Conservation (phyloP, 306 rosid genomes). For the Corylus avellana region DNA sequence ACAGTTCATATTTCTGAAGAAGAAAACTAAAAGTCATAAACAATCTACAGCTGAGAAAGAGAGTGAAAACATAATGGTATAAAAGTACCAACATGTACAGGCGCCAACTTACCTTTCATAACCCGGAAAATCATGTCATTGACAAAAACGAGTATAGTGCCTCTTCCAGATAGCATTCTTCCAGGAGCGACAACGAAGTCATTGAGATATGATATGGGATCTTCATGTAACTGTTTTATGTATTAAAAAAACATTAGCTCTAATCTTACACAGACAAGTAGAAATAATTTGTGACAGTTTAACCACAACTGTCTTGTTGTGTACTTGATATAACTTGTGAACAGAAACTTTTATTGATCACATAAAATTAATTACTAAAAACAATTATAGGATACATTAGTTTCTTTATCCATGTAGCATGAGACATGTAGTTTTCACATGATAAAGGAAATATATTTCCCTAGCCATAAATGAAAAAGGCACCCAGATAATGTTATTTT, state of each 20-base stretch:
- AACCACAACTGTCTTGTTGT: background rate
- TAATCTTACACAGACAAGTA: background rate
- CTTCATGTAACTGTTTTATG: slow-evolving; percentile 62
- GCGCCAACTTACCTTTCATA: slow-evolving; percentile 57
- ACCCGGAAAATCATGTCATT: slow-evolving; percentile 70
- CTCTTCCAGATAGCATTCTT: slow-evolving; percentile 76
- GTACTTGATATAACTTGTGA: background rate
- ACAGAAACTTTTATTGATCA: background rate
- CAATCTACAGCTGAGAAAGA: too few relatives aligned
- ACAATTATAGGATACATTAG: background rate
- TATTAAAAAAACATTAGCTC: slow-evolving; percentile 18
- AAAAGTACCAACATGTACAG: background rate
- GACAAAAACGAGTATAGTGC: slow-evolving; percentile 63
- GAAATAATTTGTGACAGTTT: background rate
- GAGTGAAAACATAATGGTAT: too few relatives aligned
- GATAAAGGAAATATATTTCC: background rate
- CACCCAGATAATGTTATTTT: background rate
- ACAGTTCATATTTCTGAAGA: too few relatives aligned
- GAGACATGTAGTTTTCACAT: background rate
- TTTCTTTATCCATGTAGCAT: background rate
- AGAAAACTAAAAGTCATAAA: too few relatives aligned
- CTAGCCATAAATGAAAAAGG: background rate
- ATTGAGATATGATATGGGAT: slow-evolving; percentile 57
- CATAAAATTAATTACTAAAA: background rate
- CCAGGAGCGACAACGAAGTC: slow-evolving; percentile 69